These are phyloP conservation scores for Huiozyma sinensis DNA, from an alignment of 805 yeast genomes.

Conservation along the genomic window DNA sequence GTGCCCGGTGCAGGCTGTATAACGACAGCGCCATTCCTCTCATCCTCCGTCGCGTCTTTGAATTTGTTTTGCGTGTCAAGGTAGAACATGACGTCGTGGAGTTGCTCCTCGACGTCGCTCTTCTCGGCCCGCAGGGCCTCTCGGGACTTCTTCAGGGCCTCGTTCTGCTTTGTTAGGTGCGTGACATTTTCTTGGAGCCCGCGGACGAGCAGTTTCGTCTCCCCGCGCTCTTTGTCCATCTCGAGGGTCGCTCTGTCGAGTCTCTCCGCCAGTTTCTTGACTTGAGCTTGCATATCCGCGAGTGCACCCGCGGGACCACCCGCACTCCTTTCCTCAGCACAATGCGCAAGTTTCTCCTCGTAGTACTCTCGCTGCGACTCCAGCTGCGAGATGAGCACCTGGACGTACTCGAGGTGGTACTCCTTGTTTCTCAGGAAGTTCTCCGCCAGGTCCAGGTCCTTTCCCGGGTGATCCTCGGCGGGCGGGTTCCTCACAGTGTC, in stretches of 20 bases:
- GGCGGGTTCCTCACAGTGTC: neutral
- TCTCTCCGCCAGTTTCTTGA: constrained; percentile 15
- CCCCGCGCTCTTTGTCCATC: constrained; percentile 14
- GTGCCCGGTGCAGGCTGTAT: constrained; percentile 21
- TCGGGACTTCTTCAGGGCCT: constrained; percentile 25
- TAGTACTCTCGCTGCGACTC: constrained; percentile 81
- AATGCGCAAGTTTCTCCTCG: constrained; percentile 39
- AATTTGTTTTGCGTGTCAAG: constrained; percentile 65
- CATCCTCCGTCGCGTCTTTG: constrained; percentile 59
- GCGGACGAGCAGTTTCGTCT: constrained; percentile 28
- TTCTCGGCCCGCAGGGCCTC: constrained; percentile 31
- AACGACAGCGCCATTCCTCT: constrained; percentile 57
- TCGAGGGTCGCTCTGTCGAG: constrained; percentile 9
- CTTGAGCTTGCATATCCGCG: constrained; percentile 3
- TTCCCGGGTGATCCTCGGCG: constrained; percentile 1
- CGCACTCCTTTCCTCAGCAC: constrained; percentile 20
- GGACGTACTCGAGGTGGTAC: constrained; percentile 70
- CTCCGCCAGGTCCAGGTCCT: constrained; percentile 10
- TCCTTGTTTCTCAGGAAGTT: constrained; percentile 36
- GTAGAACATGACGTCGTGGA: constrained; percentile 70
- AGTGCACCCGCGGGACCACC: constrained; percentile 12
- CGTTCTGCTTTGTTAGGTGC: constrained; percentile 33
- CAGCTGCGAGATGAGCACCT: constrained; percentile 64
- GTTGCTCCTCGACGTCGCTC: constrained; percentile 48
- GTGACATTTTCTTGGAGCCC: constrained; percentile 41